Conservation (phyloP, 495 filamentous ascomycete genomes). For the Sabuloglossum arenarium region DNA sequence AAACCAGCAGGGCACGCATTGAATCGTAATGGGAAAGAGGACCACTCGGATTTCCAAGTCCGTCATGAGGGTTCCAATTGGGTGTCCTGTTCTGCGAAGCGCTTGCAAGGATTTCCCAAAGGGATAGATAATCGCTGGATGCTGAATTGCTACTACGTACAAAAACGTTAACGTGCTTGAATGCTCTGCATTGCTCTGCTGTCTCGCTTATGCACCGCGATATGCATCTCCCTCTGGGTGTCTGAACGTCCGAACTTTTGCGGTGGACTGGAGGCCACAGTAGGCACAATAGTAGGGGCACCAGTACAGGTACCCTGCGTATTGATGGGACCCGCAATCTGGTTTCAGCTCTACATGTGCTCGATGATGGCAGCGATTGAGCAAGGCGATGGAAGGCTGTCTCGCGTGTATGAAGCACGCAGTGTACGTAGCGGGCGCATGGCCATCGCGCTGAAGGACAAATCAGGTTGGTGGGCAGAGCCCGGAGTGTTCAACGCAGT, state of each 20-base stretch:
- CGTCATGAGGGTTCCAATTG: background rate
- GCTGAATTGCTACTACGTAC: background rate
- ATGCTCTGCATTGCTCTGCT: background rate
- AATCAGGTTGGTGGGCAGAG: background rate
- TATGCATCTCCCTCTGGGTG: background rate
- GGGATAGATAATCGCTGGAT: background rate
- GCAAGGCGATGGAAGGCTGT: background rate
- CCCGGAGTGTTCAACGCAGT: background rate
- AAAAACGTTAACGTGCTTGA: too few species aligned
- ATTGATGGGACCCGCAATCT: background rate
- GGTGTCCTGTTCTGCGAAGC: background rate
- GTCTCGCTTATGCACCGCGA: slow-evolving; percentile 1
- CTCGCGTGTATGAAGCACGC: background rate
- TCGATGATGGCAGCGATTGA: background rate
- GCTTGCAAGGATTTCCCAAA: background rate
- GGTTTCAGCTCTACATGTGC: background rate
- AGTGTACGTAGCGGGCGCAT: background rate
- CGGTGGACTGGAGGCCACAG: background rate
- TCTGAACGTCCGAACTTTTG: background rate
- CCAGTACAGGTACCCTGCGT: background rate
- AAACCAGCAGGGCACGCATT: background rate
- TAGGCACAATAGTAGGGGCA: too few species aligned
- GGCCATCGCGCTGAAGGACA: background rate
- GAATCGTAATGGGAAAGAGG: background rate
- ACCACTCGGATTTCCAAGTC: background rate